phyloP scores from a whole-genome alignment of 2,329 filamentous ascomycete species.

The Allantophomopsis lycopodina region DNA sequence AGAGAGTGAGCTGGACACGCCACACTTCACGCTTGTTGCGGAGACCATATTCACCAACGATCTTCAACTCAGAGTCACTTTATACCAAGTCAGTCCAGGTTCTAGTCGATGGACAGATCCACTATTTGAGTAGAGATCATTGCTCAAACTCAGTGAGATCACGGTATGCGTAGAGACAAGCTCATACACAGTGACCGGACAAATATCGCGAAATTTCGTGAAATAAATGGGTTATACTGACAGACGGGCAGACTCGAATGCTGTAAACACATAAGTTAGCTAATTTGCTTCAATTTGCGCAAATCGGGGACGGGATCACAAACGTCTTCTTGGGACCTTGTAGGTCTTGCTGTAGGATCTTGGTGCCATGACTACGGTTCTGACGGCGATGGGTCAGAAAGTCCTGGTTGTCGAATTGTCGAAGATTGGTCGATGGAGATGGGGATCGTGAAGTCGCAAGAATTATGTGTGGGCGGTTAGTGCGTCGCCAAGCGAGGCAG shows the following conservation, averaged over 20 bases:
- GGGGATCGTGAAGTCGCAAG: no score
- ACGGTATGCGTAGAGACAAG: conserved; percentile 95
- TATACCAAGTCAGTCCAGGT: conserved; percentile 43
- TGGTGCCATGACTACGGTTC: conserved; percentile 26
- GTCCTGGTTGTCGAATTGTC: conserved; percentile 3
- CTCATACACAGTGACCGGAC: conserved; percentile 93
- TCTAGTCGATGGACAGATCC: conserved; percentile 38
- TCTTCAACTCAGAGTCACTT: conserved; percentile 99
- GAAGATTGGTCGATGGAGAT: conserved; percentile 2
- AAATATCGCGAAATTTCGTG: conserved; percentile 18
- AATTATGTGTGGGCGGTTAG: no score
- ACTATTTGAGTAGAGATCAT: no score
- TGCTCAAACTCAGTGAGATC: neutral
- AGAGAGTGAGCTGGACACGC: conserved; percentile 98
- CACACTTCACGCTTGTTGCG: conserved; percentile 99
- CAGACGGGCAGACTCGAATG: conserved; percentile 99
- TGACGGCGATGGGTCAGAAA: conserved; percentile 2
- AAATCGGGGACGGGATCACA: conserved; percentile 4
- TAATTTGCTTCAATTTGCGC: conserved; percentile 5
- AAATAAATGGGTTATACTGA: conserved; percentile 50
- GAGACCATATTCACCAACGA: conserved; percentile 98
- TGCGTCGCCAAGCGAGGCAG: no score
- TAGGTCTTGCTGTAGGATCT: conserved; percentile 97
- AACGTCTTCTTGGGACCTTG: conserved; percentile 34
- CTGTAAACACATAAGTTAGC: conserved; percentile 26